Conservation (phyloP, 2,329 filamentous ascomycete genomes). For the Aspergillus novoparasiticus region DNA sequence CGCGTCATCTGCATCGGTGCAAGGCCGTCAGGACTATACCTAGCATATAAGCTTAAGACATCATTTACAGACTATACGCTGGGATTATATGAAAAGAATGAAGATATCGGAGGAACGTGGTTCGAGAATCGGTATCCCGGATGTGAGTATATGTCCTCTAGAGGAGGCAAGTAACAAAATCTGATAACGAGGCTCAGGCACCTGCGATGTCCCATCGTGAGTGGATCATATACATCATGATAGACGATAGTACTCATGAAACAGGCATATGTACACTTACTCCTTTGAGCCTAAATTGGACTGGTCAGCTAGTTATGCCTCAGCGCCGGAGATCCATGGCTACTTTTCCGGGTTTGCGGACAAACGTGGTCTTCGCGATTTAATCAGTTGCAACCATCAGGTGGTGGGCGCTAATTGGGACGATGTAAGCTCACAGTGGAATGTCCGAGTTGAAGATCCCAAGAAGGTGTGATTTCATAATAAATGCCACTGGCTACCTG, state of each 20-base stretch:
- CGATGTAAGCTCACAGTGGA: background rate
- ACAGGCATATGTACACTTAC: background rate
- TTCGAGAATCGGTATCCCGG: constrained; percentile 16
- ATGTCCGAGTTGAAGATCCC: background rate
- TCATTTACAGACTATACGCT: constrained; percentile 4
- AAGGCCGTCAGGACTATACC: constrained; percentile 6
- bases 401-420: constrained; percentile 9
- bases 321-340: constrained; percentile 8
- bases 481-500: background rate
- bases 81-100: constrained; percentile 14
- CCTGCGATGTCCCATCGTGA: background rate
- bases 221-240: background rate
- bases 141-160: background rate
- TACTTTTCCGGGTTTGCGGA: constrained; percentile 11
- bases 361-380: constrained; percentile 7
- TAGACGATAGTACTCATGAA: background rate
- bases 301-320: background rate
- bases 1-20: constrained; percentile 14
- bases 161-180: background rate
- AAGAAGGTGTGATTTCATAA: background rate
- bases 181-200: background rate
- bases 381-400: constrained; percentile 2
- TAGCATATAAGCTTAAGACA: constrained; percentile 10
- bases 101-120: constrained; percentile 12
- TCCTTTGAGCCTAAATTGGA: constrained; percentile 1